phyloP scores from a whole-genome alignment of 2,329 filamentous ascomycete genomes.

The Aspergillus phoenicis region DNA sequence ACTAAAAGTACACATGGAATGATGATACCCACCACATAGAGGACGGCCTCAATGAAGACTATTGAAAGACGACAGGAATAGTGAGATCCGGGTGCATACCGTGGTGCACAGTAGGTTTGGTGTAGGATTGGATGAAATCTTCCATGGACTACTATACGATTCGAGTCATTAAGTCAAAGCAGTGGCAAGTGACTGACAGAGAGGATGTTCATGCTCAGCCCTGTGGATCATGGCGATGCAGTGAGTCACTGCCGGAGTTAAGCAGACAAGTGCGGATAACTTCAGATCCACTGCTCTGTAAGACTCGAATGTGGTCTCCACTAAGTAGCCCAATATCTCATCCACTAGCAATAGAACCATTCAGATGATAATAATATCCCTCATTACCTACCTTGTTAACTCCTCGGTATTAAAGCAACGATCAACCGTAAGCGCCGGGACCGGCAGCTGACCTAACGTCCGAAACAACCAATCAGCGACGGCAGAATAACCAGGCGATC shows the following conservation, averaged over 20 bases:
- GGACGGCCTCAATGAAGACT: no score
- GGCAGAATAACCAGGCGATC: slow-evolving; percentile 17
- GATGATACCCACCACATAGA: no score
- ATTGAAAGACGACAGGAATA: no score
- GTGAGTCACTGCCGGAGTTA: slow-evolving; percentile 11
- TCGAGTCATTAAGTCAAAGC: not conserved
- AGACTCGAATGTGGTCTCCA: not conserved
- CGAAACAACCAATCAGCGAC: slow-evolving; percentile 16
- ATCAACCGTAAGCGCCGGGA: slow-evolving; percentile 7
- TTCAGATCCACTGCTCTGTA: not conserved
- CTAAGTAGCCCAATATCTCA: not conserved
- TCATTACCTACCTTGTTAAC: no score
- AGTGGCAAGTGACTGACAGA: not conserved
- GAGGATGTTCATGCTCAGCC: not conserved
- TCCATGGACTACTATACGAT: not conserved
- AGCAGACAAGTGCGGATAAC: not conserved
- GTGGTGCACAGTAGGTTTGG: no score
- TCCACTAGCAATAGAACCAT: no score
- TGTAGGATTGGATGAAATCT: not conserved
- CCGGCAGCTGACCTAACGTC: slow-evolving; percentile 10
- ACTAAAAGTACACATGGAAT: no score
- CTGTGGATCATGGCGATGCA: slow-evolving; percentile 6
- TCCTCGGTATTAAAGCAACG: not conserved
- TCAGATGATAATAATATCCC: no score
- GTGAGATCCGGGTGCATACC: no score